phyloP scores from a whole-genome alignment of 306 rosid species.

The Inga leiocalycina region DNA sequence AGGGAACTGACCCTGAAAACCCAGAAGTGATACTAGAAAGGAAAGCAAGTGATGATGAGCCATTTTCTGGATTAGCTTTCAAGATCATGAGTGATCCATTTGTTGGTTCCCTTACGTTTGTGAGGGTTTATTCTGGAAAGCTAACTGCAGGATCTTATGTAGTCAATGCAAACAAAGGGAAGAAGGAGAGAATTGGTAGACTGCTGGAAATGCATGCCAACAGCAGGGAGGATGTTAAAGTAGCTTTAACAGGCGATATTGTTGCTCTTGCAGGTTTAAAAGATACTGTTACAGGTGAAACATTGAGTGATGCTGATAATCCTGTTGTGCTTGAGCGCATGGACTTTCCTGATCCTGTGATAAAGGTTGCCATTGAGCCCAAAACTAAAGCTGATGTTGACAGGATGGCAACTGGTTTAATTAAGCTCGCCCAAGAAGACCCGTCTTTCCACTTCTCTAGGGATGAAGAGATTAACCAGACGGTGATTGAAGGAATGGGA shows the following conservation, averaged over 20 bases:
- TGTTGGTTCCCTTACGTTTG: slow-evolving; percentile 95
- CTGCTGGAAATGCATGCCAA: slow-evolving; percentile 98
- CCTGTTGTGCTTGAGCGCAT: slow-evolving; percentile 88
- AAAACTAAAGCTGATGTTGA: slow-evolving; percentile 97
- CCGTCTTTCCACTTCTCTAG: slow-evolving; percentile 98
- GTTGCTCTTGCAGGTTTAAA: slow-evolving; percentile 93
- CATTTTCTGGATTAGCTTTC: slow-evolving; percentile 94
- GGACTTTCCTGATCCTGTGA: slow-evolving; percentile 99
- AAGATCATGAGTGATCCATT: slow-evolving; percentile 98
- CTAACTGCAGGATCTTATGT: slow-evolving; percentile 83
- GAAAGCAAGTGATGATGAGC: slow-evolving; percentile 75
- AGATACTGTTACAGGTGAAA: slow-evolving; percentile 94
- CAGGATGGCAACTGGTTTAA: slow-evolving; percentile 87
- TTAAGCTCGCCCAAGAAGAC: slow-evolving; percentile 97
- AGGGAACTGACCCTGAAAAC: slow-evolving; percentile 90
- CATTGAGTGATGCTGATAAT: slow-evolving; percentile 74
- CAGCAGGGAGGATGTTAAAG: slow-evolving; percentile 96
- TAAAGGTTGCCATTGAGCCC: slow-evolving; percentile 98
- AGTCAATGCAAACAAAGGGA: slow-evolving; percentile 89
- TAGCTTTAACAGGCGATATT: slow-evolving; percentile 85
- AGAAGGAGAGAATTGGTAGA: slow-evolving; percentile 92
- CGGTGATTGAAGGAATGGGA: slow-evolving; percentile 99
- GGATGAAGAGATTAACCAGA: slow-evolving; percentile 95
- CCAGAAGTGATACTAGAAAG: slow-evolving; percentile 76
- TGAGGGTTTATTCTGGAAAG: slow-evolving; percentile 88